These are phyloP conservation scores for Grigorovia jiainica DNA, from an alignment of 805 yeast genomes.

Conservation along the genomic window DNA sequence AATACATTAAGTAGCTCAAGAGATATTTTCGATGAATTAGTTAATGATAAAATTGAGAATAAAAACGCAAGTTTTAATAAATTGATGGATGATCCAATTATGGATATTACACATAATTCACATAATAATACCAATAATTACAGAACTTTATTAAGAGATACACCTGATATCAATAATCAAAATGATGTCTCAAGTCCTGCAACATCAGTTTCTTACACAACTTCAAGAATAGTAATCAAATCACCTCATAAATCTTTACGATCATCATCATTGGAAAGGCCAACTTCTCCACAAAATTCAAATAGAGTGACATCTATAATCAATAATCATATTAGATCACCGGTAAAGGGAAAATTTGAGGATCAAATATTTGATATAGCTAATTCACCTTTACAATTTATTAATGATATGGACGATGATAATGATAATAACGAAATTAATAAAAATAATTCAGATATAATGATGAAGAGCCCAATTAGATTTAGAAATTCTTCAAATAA, in stretches of 20 bases:
- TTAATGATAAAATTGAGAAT: neutral
- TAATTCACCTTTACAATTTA: constrained; percentile 2
- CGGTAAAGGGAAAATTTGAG: constrained; percentile 12
- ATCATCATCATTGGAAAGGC: constrained; percentile 4
- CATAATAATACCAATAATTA: neutral
- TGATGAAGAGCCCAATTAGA: constrained; percentile 1
- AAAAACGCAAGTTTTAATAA: neutral
- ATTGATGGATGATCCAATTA: neutral
- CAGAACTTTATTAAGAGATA: too few species aligned
- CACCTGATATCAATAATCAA: neutral
- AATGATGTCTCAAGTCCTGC: constrained; percentile 17
- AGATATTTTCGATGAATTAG: neutral
- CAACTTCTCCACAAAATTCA: constrained; percentile 11
- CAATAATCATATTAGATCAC: constrained; percentile 28
- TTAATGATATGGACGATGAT: neutral
- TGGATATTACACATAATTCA: neutral
- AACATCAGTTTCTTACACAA: constrained; percentile 28
- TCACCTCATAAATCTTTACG: constrained; percentile 17
- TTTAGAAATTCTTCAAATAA: neutral
- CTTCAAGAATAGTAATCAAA: constrained; percentile 28
- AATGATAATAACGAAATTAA: neutral
- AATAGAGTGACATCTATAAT: constrained; percentile 26
- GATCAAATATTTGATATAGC: constrained; percentile 3
- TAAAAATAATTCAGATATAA: neutral
- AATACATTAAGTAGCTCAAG: neutral